Evolutionary conservation across 2,329 filamentous ascomycete genomes (phyloP).

Genomic region (Aspergillus persii): DNA sequence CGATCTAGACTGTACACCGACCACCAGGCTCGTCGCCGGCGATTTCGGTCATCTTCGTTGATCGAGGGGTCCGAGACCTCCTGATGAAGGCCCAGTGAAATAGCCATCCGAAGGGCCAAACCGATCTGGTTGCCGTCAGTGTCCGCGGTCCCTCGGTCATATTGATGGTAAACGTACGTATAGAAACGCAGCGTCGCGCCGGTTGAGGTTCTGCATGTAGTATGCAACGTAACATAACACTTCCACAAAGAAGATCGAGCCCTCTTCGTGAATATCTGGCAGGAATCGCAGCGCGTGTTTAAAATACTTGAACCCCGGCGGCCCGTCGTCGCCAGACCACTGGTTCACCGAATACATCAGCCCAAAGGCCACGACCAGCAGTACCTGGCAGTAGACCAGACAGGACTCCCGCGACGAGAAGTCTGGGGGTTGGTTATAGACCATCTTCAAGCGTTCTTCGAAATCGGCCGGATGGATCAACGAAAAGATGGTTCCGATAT

Average conservation of each 20-base stretch:
- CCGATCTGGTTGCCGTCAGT: conserved; percentile 39
- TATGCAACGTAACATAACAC: conserved; percentile 56
- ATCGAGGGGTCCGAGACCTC: conserved; percentile 45
- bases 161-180: conserved; percentile 35
- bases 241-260: conserved; percentile 55
- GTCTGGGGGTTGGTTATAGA: conserved; percentile 46
- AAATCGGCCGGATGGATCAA: conserved; percentile 51
- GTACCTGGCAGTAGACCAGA: conserved; percentile 51
- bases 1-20: conserved; percentile 56
- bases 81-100: conserved; percentile 56
- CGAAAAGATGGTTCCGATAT: conserved; percentile 58
- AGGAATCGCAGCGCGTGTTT: conserved; percentile 51
- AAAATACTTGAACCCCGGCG: conserved; percentile 58
- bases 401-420: conserved; percentile 48
- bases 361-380: conserved; percentile 55
- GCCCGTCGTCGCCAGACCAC: conserved; percentile 52
- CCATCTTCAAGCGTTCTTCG: conserved; percentile 44
- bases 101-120: conserved; percentile 56
- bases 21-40: conserved; percentile 56
- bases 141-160: neutral
- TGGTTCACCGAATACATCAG: conserved; percentile 59
- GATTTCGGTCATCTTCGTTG: conserved; percentile 46
- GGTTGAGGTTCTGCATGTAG: conserved; percentile 58
- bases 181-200: conserved; percentile 55
- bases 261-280: conserved; percentile 56